Evolutionary conservation across 768 basidiomycete genomes (phyloP).

Genomic region (Piloderma croceum): DNA sequence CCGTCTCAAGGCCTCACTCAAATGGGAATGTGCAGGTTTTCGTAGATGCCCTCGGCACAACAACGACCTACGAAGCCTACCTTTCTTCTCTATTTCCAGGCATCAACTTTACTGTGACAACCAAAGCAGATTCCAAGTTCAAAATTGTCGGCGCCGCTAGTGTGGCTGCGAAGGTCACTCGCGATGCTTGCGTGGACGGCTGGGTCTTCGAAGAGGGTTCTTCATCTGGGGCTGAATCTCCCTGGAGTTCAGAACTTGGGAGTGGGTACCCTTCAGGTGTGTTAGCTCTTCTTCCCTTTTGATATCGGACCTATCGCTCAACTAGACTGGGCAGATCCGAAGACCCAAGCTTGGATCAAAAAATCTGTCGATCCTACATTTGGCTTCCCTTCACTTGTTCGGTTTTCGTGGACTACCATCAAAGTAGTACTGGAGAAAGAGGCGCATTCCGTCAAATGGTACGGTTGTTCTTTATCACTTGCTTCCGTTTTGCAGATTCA

Average conservation of each 20-base stretch:
- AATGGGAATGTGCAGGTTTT: constrained; percentile 56
- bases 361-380: constrained; percentile 78
- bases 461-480: constrained; percentile 3
- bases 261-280: constrained; percentile 90
- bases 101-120: constrained; percentile 81
- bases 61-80: constrained; percentile 78
- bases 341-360: constrained; percentile 84
- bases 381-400: constrained; percentile 83
- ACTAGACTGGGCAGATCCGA: constrained; percentile 59
- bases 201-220: constrained; percentile 75
- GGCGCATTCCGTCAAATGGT: constrained; percentile 83
- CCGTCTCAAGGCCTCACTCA: not conserved
- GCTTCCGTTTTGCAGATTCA: constrained; percentile 1
- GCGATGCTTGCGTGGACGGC: constrained; percentile 82
- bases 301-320: not conserved
- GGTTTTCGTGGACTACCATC: constrained; percentile 95
- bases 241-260: constrained; percentile 44
- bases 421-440: constrained; percentile 78
- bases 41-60: constrained; percentile 91
- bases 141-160: constrained; percentile 97
- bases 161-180: constrained; percentile 96
- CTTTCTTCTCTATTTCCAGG: constrained; percentile 77
- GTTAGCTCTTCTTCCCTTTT: constrained; percentile 7
- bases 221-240: constrained; percentile 22
- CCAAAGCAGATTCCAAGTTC: constrained; percentile 93